Evolutionary conservation across 352 stramenopile species (phyloP), one percentile per base, ranked within the genome.

Genomic region (Pythium brachiatum): DNA sequence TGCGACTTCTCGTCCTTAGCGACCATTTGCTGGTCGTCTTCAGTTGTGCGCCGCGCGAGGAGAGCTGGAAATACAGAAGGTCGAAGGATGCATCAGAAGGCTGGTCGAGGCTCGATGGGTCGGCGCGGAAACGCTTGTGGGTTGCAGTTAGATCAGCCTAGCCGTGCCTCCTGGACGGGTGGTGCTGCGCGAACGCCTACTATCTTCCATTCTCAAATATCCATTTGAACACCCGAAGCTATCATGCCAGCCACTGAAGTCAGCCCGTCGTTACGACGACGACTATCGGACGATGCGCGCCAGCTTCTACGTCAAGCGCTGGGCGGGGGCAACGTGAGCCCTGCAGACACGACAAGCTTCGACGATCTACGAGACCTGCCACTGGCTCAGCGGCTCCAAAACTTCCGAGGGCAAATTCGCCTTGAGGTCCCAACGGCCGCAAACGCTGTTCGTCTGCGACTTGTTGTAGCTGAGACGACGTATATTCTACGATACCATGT

Each of bases 211-310:
- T 46, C 38, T 9, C 4, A 18, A 46, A 25, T 25, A 46, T 46
- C 18, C n/a, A 7, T 15, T 25, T 5, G 43, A 41, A 18, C 16
- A 9, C 41, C 6, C 11, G 15, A 7, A 85, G 29, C 29, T 34
- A 34, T 34, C 29, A 34, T 88, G 75, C 79, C 76, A 29, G 73
- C 73, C 43, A 83, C 76, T 1, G 57, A 81, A 70, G 73, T 81
- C 18, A 86, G 69, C 52, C 75, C 75, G 3, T 64, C 72, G 18
- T 32, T 91, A 47, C 69, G 76, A 13, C 69, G 81, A 12, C 71
- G 75, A 20, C 68, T 91, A 20, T 89, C 78, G 32, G 77, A 91
- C 38, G 77, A 87, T 47, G 79, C 78, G 0, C 71, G 81, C n/a
- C 67, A 79, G 56, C 44, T 87, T 1, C 59, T 88, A n/a, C 77